Evolutionary conservation across 805 yeast species (phyloP), one percentile per base, ranked within the genome.

Genomic region (Candida insectorum): DNA sequence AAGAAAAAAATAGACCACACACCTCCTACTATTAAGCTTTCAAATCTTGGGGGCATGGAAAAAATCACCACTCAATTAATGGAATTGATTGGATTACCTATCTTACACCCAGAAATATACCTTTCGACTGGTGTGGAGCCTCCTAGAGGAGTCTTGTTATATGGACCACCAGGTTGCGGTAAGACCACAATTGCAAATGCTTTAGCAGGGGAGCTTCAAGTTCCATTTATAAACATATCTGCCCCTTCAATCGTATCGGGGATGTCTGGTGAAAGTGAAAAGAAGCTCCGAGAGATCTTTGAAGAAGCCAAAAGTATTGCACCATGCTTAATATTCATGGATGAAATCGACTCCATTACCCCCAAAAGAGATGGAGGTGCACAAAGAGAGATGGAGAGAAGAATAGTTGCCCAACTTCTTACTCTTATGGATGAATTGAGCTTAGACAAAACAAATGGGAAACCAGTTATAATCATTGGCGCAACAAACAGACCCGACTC

Each of bases 81-180:
- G 81, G 97, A 93, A 56, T 67, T 88, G 24, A 83, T 93, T 1
- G 96, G 95, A 1, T 69, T 91, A 64, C 98, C 98, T 1, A 80
- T 93, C 20, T 60, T 85, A 14, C 97, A 93, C 50, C 97, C 97
- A 0, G 98, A 93, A 56, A 85, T 93, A 2, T 93, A 86, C 53
- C 44, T 66, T 16, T 71, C 89, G 6, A 82, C 95, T 0, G 97
- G 97, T 16, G 89, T 89, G 10, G 95, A 87, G 45, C 97, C 97
- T 12, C 95, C 97, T 13, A 71, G 96, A 16, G 97, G 97, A 26
- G 85, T 93, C 1, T 57, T 93, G 19, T 60, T 93, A n/a, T 95
- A 89, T 57, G 98, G 98, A 0, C 98, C 98, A 0, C 98, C 97
- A 2, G 98, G 98, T 11, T 93, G 98, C 67, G 98, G 98, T 56